Evolutionary conservation across 495 filamentous ascomycete species (phyloP), one percentile per base, ranked within the genome.

Genomic region (Neurospora hispaniola): DNA sequence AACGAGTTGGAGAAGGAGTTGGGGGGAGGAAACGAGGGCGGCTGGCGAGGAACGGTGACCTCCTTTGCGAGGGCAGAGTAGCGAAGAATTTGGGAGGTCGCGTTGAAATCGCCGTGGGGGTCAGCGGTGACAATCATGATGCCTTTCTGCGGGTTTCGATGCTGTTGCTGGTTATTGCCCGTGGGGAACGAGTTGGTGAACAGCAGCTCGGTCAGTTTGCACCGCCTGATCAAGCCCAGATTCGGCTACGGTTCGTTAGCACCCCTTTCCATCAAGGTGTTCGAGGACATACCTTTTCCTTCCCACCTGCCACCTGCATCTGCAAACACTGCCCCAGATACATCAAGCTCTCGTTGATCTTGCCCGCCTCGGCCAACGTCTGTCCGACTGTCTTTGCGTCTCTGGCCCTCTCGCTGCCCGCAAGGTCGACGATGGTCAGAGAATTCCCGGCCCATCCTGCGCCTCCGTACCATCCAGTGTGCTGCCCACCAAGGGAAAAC

Each of bases 71-170:
- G 86, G 10, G 96, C 96, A 38, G 94, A 97, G 79, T 99, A 99
- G 16, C 96, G 91, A 5, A 99, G 85, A 42, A 99, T 98, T 80
- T 99, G 96, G 31, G 92, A 94, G 0, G 96, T 98, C 23, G 96
- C 93, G 76, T 98, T 98, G 84, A 93, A 97, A 79, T 99, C 96
- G 14, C 96, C 96, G 18, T 92, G 77, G 0, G 96, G 95, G 78
- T 99, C 96, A 0, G 96, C 96, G 2, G 96, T 97, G 23, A 98
- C 96, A 59, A 98, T 91, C 96, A 99, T 98, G 77, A 95, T 88
- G 0, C 91, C 93, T 79, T 93, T 96, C 79, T 97, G 95, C 0
- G 93, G 90, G 27, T 87, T 86, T 1, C 84, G 82, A 70, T 76
- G 75, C 7, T 80, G 76, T 7, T 71, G 76, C 16, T 80, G 79